Conservation (phyloP, 2,329 filamentous ascomycete species). For the Xylaria digitata region DNA sequence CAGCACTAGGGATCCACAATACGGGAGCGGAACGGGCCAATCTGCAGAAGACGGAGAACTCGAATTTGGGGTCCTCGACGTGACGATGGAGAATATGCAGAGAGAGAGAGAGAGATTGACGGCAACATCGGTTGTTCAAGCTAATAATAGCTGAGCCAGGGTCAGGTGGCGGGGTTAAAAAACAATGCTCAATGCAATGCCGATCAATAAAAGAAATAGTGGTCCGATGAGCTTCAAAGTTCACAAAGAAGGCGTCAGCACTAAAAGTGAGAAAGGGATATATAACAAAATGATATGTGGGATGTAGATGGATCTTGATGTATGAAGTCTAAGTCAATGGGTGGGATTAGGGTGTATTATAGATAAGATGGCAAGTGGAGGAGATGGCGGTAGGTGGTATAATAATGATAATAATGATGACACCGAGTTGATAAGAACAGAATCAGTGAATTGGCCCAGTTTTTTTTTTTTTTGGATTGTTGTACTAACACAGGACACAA, state of each 20-base stretch:
- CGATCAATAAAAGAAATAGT: conserved; percentile 1
- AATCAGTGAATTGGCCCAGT: conserved; percentile 19
- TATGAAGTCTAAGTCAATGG: neutral
- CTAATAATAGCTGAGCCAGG: neutral
- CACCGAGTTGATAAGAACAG: conserved; percentile 8
- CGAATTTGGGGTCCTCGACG: conserved; percentile 15
- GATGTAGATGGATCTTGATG: neutral
- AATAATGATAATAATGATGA: conserved; percentile 20
- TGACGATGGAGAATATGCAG: conserved; percentile 14
- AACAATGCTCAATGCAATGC: conserved; percentile 10
- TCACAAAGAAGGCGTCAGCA: conserved; percentile 9
- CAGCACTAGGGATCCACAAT: conserved; percentile 29
- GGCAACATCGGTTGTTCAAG: conserved; percentile 8
- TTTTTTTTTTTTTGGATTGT: conserved; percentile 26
- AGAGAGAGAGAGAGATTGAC: conserved; percentile 10
- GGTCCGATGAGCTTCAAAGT: neutral
- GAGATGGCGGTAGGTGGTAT: neutral
- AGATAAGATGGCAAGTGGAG: conserved; percentile 25
- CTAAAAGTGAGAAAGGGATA: neutral
- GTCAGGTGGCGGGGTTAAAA: neutral
- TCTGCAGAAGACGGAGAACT: conserved; percentile 23
- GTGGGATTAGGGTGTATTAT: conserved; percentile 4
- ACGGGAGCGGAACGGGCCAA: conserved; percentile 20
- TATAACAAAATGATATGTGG: conserved; percentile 8
- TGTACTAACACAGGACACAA: conserved; percentile 16